A percentile compares a stretch with the other conserved stretches of the same genome.
Conservation (phyloP, 371 early-diverging fungal species). For the Mycotypha africana region DNA sequence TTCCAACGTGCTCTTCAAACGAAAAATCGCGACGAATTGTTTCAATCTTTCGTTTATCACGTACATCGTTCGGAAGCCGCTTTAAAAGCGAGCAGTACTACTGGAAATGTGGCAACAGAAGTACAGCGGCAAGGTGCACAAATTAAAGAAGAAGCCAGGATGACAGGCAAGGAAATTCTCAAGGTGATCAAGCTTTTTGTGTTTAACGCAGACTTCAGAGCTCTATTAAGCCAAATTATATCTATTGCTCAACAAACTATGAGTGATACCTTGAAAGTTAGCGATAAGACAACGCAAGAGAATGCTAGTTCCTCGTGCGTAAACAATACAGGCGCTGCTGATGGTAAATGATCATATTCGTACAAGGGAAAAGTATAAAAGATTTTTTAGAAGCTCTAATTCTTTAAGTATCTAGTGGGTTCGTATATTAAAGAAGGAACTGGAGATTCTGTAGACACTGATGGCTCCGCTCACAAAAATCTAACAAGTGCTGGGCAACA, state of each 20-base stretch:
- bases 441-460: too few relatives aligned
- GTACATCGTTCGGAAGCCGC: slow-evolving; percentile 1
- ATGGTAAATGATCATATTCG: too few relatives aligned
- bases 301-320: too few relatives aligned
- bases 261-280: too few relatives aligned
- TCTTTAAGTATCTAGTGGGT: too few relatives aligned
- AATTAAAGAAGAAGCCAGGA: background rate
- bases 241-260: slow-evolving; percentile 4
- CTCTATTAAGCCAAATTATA: slow-evolving; percentile 1
- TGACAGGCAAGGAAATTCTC: background rate
- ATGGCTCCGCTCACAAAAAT: too few relatives aligned
- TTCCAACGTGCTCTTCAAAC: slow-evolving; percentile 35
- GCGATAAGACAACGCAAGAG: too few relatives aligned
- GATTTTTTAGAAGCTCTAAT: too few relatives aligned
- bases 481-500: too few relatives aligned
- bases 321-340: too few relatives aligned
- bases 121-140: background rate
- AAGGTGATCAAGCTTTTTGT: slow-evolving; percentile 1
- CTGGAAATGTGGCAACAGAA: background rate
- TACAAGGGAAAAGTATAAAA: too few relatives aligned
- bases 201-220: slow-evolving; percentile 7
- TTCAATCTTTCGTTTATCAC: slow-evolving; percentile 54
- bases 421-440: too few relatives aligned
- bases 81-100: background rate
- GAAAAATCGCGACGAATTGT: slow-evolving; percentile 53